Percentiles rank a stretch among this genome's conserved stretches.
These are phyloP conservation scores for Chaetomium cochliodes DNA, from an alignment of 495 filamentous ascomycete species.

Conservation along the genomic window DNA sequence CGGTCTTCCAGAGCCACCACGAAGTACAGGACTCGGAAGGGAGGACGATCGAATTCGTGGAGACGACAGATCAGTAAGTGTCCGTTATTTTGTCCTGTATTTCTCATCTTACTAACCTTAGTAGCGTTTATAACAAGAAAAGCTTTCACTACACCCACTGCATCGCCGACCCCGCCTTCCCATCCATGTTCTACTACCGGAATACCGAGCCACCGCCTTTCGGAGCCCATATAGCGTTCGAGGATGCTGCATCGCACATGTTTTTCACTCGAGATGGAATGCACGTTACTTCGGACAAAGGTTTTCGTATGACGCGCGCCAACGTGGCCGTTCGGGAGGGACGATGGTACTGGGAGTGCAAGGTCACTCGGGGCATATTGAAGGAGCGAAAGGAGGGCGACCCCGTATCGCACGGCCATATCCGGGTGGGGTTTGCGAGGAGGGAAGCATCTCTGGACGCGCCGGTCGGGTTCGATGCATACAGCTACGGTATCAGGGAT, in stretches of 20 bases:
- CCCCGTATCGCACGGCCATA: constrained; percentile 61
- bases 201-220: constrained; percentile 83
- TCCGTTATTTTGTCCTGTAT: not conserved
- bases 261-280: constrained; percentile 61
- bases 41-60: constrained; percentile 54
- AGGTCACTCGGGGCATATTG: constrained; percentile 66
- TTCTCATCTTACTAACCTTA: not conserved
- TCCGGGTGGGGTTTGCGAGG: constrained; percentile 86
- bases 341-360: constrained; percentile 90
- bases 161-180: constrained; percentile 82
- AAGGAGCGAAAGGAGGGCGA: constrained; percentile 42
- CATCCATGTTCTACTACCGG: constrained; percentile 83
- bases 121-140: constrained; percentile 83
- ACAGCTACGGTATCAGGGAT: constrained; percentile 92
- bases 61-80: constrained; percentile 64
- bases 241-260: constrained; percentile 81
- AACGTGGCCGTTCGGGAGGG: constrained; percentile 93
- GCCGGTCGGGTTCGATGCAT: constrained; percentile 92
- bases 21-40: constrained; percentile 47
- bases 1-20: constrained; percentile 54
- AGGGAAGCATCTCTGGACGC: constrained; percentile 88
- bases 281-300: constrained; percentile 72
- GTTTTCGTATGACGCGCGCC: constrained; percentile 77
- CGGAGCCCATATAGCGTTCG: constrained; percentile 79
- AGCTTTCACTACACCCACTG: constrained; percentile 88